Evolutionary conservation across 148 eudicot genomes (phyloP).

Genomic region (Arctostaphylos glauca): DNA sequence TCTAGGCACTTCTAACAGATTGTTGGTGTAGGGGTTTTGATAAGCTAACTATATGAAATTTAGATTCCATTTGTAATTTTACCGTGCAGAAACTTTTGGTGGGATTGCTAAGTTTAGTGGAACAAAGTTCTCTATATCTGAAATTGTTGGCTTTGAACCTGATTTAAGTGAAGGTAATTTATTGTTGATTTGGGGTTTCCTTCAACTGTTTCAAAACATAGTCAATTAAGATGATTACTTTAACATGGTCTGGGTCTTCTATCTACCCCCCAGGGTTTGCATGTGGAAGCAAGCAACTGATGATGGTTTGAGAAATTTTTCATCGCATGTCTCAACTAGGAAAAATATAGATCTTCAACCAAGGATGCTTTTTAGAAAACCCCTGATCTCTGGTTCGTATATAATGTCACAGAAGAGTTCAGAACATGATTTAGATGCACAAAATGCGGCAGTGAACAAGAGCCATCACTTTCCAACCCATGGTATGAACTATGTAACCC

Average conservation of each 20-base stretch:
- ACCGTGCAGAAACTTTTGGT: slow-evolving; percentile 81
- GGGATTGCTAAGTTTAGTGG: too few relatives aligned
- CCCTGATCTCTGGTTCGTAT: slow-evolving; percentile 30
- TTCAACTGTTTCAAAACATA: neutral
- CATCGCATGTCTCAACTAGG: slow-evolving; percentile 35
- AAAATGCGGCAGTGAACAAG: slow-evolving; percentile 41
- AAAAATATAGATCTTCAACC: slow-evolving; percentile 19
- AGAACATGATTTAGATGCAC: slow-evolving; percentile 19
- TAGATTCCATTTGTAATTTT: slow-evolving; percentile 63
- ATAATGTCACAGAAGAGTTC: slow-evolving; percentile 19
- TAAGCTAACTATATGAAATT: too few relatives aligned
- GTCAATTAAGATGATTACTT: neutral
- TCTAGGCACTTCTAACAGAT: too few relatives aligned
- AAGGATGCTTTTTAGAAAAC: slow-evolving; percentile 23
- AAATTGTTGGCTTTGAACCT: slow-evolving; percentile 56
- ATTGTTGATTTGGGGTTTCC: neutral
- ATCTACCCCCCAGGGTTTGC: slow-evolving; percentile 36
- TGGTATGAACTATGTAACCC: slow-evolving; percentile 37
- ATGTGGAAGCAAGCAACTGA: slow-evolving; percentile 27
- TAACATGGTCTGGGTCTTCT: slow-evolving; percentile 60
- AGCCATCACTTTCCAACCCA: slow-evolving; percentile 85
- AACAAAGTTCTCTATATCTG: slow-evolving; percentile 67
- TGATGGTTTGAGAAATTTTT: slow-evolving; percentile 22
- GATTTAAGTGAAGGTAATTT: slow-evolving; percentile 53
- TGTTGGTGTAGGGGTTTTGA: too few relatives aligned